These are phyloP conservation scores for Melampsora americana DNA, from an alignment of 1,284 basidiomycete species.

Conservation along the genomic window DNA sequence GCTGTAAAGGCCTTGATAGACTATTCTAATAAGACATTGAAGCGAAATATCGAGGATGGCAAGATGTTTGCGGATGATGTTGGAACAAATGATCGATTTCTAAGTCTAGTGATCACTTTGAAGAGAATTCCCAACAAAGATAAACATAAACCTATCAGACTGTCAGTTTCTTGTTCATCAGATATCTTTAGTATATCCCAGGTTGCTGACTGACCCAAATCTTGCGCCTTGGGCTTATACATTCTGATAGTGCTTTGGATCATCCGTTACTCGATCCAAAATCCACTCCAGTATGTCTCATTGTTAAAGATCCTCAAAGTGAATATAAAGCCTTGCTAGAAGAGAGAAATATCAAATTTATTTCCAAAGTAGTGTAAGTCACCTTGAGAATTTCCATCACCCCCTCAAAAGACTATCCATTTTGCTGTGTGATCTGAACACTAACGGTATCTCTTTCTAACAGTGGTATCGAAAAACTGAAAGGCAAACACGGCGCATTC, in stretches of 20 bases:
- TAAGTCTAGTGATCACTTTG: slow-evolving; percentile 80
- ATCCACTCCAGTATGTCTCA: slow-evolving; percentile 74
- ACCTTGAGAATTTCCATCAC: slow-evolving; percentile 61
- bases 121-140: slow-evolving; percentile 73
- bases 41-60: slow-evolving; percentile 60
- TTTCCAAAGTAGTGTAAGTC: slow-evolving; percentile 73
- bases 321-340: slow-evolving; percentile 90
- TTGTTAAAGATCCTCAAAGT: slow-evolving; percentile 92
- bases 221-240: too few relatives aligned
- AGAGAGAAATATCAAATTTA: slow-evolving; percentile 73
- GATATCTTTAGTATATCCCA: not conserved
- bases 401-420: slow-evolving; percentile 72
- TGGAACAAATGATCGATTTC: slow-evolving; percentile 69
- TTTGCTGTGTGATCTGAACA: not conserved
- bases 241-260: slow-evolving; percentile 64
- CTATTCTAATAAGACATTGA: slow-evolving; percentile 60
- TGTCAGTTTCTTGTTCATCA: slow-evolving; percentile 62
- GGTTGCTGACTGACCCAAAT: not conserved
- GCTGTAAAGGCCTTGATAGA: slow-evolving; percentile 73
- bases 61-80: slow-evolving; percentile 73
- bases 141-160: slow-evolving; percentile 74
- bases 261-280: slow-evolving; percentile 79
- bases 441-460: not conserved
- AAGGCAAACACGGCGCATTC: slow-evolving; percentile 60
- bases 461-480: slow-evolving; percentile 49